Evolutionary conservation across 768 basidiomycete species (phyloP).

Genomic region (Russula dissimulans): DNA sequence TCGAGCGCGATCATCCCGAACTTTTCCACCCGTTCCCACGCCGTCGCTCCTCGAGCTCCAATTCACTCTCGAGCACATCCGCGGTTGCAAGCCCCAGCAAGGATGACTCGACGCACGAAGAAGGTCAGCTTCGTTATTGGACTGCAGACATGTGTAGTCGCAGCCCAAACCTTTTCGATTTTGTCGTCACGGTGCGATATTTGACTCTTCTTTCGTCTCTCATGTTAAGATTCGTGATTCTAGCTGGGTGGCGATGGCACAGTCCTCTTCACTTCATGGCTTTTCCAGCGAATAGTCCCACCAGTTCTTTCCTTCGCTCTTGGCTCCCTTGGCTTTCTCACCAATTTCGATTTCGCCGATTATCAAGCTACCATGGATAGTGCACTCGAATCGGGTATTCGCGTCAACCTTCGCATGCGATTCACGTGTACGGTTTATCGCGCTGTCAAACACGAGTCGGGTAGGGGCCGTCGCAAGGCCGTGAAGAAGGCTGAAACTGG

Average conservation of each 20-base stretch:
- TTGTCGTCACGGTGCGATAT: slow-evolving; percentile 82
- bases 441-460: slow-evolving; percentile 63
- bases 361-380: slow-evolving; percentile 79
- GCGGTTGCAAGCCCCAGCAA: slow-evolving; percentile 33
- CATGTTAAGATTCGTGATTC: neutral
- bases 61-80: slow-evolving; percentile 49
- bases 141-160: slow-evolving; percentile 91
- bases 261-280: slow-evolving; percentile 97
- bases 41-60: slow-evolving; percentile 61
- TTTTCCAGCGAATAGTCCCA: slow-evolving; percentile 98
- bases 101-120: slow-evolving; percentile 41
- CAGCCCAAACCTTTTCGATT: slow-evolving; percentile 90
- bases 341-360: slow-evolving; percentile 90
- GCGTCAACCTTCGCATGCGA: slow-evolving; percentile 96
- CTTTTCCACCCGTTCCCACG: slow-evolving; percentile 74
- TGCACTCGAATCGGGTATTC: slow-evolving; percentile 84
- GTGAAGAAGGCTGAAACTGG: slow-evolving; percentile 91
- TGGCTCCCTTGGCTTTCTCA: slow-evolving; percentile 94
- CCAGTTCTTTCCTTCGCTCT: slow-evolving; percentile 96
- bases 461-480: slow-evolving; percentile 56
- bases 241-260: slow-evolving; percentile 98
- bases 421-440: slow-evolving; percentile 99
- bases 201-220: neutral
- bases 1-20: slow-evolving; percentile 78
- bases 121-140: slow-evolving; percentile 96